Evolutionary conservation across 306 rosid genomes (phyloP), one percentile per base, ranked within the genome.

Genomic region (Prunus davidiana): DNA sequence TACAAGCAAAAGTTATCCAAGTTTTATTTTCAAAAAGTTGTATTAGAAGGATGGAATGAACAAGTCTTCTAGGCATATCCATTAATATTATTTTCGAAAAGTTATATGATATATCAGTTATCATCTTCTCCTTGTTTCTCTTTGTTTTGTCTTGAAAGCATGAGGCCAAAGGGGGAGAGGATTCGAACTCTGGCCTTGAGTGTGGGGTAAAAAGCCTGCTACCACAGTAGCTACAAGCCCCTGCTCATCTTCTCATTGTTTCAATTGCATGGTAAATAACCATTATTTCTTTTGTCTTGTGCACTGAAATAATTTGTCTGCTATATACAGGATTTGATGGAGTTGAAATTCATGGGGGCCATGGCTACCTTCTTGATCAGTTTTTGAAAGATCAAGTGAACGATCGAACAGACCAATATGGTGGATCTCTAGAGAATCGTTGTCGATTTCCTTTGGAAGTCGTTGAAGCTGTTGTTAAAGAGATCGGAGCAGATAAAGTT

Each of bases 361-460:
- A 81, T 32, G 86, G 88, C 15, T 81, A 78, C 72, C 69, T 85
- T 28, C 47, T 85, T 11, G 86, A 85, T 14, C 88, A 81, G 22
- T 85, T 85, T 67, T 0, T 81, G 69, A 85, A 81, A 69, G 88
- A 85, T 12, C 55, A 67, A 52, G 85, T 81, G 68, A 84, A 81
- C n/a, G 85, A 78, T 49, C 74, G 81, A 74, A 84, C 81, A 20
- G 83, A 84, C 45, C 8, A 78, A 58, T 84, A 81, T 46, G 88
- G 88, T 52, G 85, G 85, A 28, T 77, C 81, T 24, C 71, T 90
- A 15, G 93, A 89, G 25, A 93, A 90, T 20, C 90, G 89, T 2
- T 90, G 94, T 24, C 89, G 89, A 2, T 86, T 93, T 78, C 87
- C 94, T 2, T 66, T 90, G 0, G 82, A 85, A 75, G 83, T 90